phyloP scores from a whole-genome alignment of 495 filamentous ascomycete genomes.

The Penicillium ucsense region DNA sequence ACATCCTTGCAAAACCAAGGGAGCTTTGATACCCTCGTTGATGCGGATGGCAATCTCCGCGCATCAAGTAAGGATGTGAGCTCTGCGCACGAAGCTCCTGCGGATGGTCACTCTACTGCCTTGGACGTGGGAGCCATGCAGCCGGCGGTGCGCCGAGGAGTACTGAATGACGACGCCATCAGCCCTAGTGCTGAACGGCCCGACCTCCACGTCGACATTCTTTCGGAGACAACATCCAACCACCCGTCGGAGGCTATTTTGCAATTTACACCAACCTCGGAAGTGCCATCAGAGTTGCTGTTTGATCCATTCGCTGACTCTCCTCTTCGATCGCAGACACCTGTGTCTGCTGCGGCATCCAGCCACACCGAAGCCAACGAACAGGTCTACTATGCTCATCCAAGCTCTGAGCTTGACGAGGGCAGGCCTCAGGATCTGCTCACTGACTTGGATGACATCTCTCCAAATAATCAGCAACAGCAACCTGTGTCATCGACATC shows the following conservation, averaged over 20 bases:
- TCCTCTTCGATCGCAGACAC: slow-evolving; percentile 5
- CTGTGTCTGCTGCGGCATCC: slow-evolving; percentile 14
- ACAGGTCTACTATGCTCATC: slow-evolving; percentile 27
- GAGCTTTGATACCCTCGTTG: slow-evolving; percentile 47
- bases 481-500: slow-evolving; percentile 25
- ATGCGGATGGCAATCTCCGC: slow-evolving; percentile 40
- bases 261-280: slow-evolving; percentile 41
- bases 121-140: slow-evolving; percentile 33
- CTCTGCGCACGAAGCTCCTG: slow-evolving; percentile 1
- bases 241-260: slow-evolving; percentile 31
- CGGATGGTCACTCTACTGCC: slow-evolving; percentile 34
- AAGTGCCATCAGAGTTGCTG: slow-evolving; percentile 16
- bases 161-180: slow-evolving; percentile 33
- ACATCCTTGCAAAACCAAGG: slow-evolving; percentile 17
- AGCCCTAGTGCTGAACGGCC: slow-evolving; percentile 4
- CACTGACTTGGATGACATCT: slow-evolving; percentile 5
- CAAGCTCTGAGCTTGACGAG: slow-evolving; percentile 20
- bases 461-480: slow-evolving; percentile 9
- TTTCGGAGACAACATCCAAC: slow-evolving; percentile 24
- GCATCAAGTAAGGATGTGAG: slow-evolving; percentile 1
- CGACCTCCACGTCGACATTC: slow-evolving; percentile 21
- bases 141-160: slow-evolving; percentile 50
- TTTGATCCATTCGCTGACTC: slow-evolving; percentile 18
- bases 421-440: slow-evolving; percentile 15
- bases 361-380: slow-evolving; percentile 24